Conservation (phyloP, 345 rosid species). For the rapeseed (Brassica napus) region Da-Ae NC_063440.1:10530001-10530500, state of each 20-base stretch:
- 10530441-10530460: not conserved
- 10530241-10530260: not conserved
- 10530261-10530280: no score
- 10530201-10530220: no score
- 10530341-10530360: no score
- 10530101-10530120: not conserved
- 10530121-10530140: not conserved
- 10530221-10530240: not conserved
- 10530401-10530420: not conserved
- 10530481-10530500: not conserved
- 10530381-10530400: no score
- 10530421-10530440: not conserved
- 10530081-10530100: not conserved
- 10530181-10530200: no score
- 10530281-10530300: no score
- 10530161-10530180: no score
- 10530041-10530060: not conserved
- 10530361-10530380: no score
- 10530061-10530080: not conserved
- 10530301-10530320: no score
- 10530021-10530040: not conserved
- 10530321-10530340: no score
- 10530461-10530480: not conserved
- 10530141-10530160: no score
- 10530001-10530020: no score